A percentile compares a stretch with the other conserved stretches of the same genome.
phyloP scores from a whole-genome alignment of 2,329 filamentous ascomycete genomes.

The Alternaria gansuensis region DNA sequence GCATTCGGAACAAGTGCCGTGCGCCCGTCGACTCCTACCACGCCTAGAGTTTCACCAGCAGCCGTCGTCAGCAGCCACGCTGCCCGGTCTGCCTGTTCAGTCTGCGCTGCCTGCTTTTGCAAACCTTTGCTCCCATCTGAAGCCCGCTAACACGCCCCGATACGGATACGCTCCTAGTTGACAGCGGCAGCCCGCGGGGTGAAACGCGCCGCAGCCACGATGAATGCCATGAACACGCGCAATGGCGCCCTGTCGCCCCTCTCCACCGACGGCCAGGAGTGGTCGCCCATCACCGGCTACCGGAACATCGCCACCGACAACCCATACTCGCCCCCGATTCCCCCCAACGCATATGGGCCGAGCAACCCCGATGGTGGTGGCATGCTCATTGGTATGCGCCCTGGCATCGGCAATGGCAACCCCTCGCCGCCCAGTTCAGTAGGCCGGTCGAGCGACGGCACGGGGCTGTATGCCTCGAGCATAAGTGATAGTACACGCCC shows the following conservation, averaged over 20 bases:
- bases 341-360: conserved; percentile 47
- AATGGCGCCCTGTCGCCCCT: conserved; percentile 54
- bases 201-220: conserved; percentile 33
- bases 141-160: conserved; percentile 16
- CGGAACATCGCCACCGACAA: conserved; percentile 50
- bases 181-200: conserved; percentile 34
- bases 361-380: conserved; percentile 51
- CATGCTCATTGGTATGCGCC: conserved; percentile 64
- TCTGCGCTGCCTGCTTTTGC: conserved; percentile 14
- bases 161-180: conserved; percentile 30
- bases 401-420: conserved; percentile 56
- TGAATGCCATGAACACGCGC: conserved; percentile 48
- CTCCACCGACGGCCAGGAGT: conserved; percentile 53
- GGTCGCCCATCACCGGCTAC: conserved; percentile 54
- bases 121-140: conserved; percentile 14
- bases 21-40: conserved; percentile 24
- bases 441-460: conserved; percentile 83
- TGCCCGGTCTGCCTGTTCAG: neutral
- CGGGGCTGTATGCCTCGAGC: conserved; percentile 66
- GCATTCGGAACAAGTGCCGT: conserved; percentile 13
- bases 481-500: conserved; percentile 60
- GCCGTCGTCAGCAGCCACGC: conserved; percentile 16
- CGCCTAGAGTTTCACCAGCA: conserved; percentile 30
- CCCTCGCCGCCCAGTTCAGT: conserved; percentile 90
- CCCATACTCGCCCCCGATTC: conserved; percentile 51